Evolutionary conservation across 768 basidiomycete genomes (phyloP), one percentile per base, ranked within the genome.

Genomic region (Pleurotus eryngii): DNA sequence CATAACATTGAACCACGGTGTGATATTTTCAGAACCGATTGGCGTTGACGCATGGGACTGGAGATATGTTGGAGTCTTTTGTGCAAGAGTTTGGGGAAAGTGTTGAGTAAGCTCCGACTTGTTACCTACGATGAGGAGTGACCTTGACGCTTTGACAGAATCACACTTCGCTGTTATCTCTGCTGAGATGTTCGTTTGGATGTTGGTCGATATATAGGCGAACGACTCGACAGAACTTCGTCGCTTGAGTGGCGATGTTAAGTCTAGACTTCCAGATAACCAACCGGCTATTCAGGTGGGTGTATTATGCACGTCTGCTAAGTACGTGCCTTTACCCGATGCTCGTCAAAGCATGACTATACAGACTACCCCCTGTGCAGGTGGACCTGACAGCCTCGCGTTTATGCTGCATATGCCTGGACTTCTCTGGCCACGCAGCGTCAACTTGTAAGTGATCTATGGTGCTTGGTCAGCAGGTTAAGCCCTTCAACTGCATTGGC

Each of bases 381-480:
- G 49, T 50, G 49, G 49, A 38, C 26, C 38, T 50, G 20, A 50
- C 17, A 50, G 20, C 49, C 49, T 50, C 49, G 49, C 49, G 49
- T 35, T 50, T 50, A 50, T 35, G 49, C 20, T 50, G 49, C 49
- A 50, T 50, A 50, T 50, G 49, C 12, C 35, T 30, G 49, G 30
- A 24, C 30, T 26, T 50, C 49, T 50, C 30, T 27, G 37, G 49
- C 49, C 49, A 50, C 49, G 49, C 49, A 50, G 49, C 49, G 27
- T 24, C 26, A 14, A 35, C 14, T 11, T 15, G 15, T 17, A 11
- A 35, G 30, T 35, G 30, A 50, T 50, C n/a, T 26, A 12, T 22
- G 37, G 42, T 45, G 42, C 42, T 45, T 11, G 20, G 42, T n/a
- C 42, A 45, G 42, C n/a, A 45, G 42, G n/a, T 15, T 14, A 45